Conservation (phyloP, 768 basidiomycete species). For the Nidularia pulvinata region DNA sequence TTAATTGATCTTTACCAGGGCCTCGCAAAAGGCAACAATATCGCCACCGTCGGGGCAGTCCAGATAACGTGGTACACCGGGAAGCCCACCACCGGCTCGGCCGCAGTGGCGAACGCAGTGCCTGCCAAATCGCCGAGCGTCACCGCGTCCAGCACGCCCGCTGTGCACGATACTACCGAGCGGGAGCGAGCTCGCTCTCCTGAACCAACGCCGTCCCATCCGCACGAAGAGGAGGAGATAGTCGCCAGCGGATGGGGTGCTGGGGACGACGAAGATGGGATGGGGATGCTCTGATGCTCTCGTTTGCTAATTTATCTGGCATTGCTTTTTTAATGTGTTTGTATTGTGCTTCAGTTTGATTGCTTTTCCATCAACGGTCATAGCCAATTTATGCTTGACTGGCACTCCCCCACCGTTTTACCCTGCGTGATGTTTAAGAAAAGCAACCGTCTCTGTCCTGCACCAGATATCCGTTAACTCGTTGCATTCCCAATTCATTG, state of each 20-base stretch:
- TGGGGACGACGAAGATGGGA: slow-evolving; percentile 69
- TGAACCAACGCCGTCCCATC: slow-evolving; percentile 5
- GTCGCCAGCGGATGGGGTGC: slow-evolving; percentile 76
- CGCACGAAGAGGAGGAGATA: slow-evolving; percentile 55
- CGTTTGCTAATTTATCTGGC: background rate
- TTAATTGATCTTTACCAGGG: slow-evolving; percentile 54
- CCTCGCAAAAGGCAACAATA: slow-evolving; percentile 66
- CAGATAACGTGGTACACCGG: slow-evolving; percentile 67
- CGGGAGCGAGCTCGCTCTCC: slow-evolving; percentile 6
- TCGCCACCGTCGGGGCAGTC: slow-evolving; percentile 65
- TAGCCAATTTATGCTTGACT: no score
- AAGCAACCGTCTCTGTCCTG: no score
- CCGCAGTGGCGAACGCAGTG: background rate
- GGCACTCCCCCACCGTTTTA: background rate
- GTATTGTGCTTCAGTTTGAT: background rate
- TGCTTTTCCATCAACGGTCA: background rate
- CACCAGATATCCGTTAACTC: no score
- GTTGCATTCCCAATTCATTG: no score
- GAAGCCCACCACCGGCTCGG: slow-evolving; percentile 13
- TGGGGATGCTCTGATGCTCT: slow-evolving; percentile 58
- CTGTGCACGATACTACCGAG: slow-evolving; percentile 9
- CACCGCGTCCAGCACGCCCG: slow-evolving; percentile 12
- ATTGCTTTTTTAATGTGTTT: background rate
- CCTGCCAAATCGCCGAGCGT: background rate
- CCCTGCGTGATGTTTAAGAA: no score